phyloP scores from a whole-genome alignment of 139 green algal genomes.

The Chlorokybus atmophyticus region DNA sequence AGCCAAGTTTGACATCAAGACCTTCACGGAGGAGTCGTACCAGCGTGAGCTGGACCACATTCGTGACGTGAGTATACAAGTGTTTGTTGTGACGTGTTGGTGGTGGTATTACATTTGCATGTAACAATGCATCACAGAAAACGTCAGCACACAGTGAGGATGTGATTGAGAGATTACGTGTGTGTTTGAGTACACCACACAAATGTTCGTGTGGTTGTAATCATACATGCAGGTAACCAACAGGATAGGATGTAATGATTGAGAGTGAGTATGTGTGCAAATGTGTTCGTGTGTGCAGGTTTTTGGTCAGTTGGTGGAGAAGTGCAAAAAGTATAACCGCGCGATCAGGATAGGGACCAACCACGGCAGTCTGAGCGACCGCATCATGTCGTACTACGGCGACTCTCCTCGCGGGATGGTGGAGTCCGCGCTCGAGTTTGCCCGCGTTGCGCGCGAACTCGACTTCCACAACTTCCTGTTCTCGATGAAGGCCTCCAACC shows the following conservation, averaged over 20 bases:
- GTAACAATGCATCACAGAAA: too few relatives aligned
- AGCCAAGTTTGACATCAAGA: slow-evolving; percentile 48
- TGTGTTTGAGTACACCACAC: too few relatives aligned
- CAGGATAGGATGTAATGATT: too few relatives aligned
- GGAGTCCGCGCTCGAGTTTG: slow-evolving; percentile 90
- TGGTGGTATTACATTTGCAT: too few relatives aligned
- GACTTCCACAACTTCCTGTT: slow-evolving; percentile 99
- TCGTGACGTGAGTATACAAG: slow-evolving; percentile 41
- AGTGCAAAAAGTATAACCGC: slow-evolving; percentile 87
- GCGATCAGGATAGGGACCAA: slow-evolving; percentile 97
- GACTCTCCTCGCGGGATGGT: slow-evolving; percentile 69
- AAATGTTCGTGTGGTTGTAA: too few relatives aligned
- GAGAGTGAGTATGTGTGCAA: too few relatives aligned
- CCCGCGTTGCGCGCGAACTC: slow-evolving; percentile 83
- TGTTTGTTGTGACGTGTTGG: too few relatives aligned
- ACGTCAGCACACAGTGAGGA: too few relatives aligned
- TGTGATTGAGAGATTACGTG: too few relatives aligned
- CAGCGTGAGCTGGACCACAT: slow-evolving; percentile 71
- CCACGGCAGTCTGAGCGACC: slow-evolving; percentile 86
- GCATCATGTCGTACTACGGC: slow-evolving; percentile 92
- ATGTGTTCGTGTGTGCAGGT: slow-evolving; percentile 12
- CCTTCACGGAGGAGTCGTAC: slow-evolving; percentile 33
- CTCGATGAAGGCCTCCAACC: slow-evolving; percentile 98
- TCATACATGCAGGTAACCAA: too few relatives aligned
- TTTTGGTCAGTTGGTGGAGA: slow-evolving; percentile 90